Percentiles rank a stretch among this genome's conserved stretches.
Evolutionary conservation across 768 basidiomycete genomes (phyloP).

Genomic region (Lactifluus subvellereus): DNA sequence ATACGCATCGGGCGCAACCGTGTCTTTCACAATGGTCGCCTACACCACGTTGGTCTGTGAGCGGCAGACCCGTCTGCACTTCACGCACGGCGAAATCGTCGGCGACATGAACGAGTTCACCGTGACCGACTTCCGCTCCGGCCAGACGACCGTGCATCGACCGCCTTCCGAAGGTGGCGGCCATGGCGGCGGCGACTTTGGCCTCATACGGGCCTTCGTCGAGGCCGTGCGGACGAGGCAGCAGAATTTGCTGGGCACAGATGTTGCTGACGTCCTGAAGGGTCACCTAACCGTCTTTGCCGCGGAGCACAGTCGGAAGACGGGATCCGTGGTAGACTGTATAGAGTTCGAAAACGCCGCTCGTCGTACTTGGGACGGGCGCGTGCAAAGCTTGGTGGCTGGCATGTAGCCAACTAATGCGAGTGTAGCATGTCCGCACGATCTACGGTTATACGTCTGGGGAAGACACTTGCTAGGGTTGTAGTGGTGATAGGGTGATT

Average conservation of each 20-base stretch:
- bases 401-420: neutral
- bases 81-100: conserved; percentile 83
- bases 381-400: neutral
- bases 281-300: conserved; percentile 86
- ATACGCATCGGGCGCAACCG: conserved; percentile 75
- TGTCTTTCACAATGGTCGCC: conserved; percentile 86
- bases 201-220: conserved; percentile 70
- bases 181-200: conserved; percentile 81
- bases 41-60: conserved; percentile 74
- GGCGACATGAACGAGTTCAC: conserved; percentile 77
- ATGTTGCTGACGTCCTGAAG: conserved; percentile 61
- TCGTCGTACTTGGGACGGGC: conserved; percentile 32
- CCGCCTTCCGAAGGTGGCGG: conserved; percentile 60
- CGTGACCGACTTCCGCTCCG: conserved; percentile 68
- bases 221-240: conserved; percentile 61
- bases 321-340: conserved; percentile 67
- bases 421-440: neutral
- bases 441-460: neutral
- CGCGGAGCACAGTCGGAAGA: conserved; percentile 68
- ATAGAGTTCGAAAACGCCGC: conserved; percentile 53
- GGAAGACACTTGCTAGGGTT: neutral
- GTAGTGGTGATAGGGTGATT: neutral
- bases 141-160: conserved; percentile 37
- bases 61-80: conserved; percentile 80
- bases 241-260: conserved; percentile 62